Evolutionary conservation across 2,329 filamentous ascomycete species (phyloP).

Genomic region (Coniella vitis): DNA sequence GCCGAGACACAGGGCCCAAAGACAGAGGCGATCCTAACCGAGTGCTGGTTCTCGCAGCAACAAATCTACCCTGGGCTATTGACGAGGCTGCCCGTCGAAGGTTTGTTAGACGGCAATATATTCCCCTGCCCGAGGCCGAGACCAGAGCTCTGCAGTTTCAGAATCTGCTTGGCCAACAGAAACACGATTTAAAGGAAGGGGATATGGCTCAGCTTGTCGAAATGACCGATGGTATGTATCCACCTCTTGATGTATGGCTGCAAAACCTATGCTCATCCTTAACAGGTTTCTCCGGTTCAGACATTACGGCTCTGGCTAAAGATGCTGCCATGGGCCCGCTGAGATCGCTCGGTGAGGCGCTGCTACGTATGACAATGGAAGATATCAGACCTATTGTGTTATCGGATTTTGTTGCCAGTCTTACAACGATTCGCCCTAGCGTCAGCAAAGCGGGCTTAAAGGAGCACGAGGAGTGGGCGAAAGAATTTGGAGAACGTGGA

Average conservation of each 20-base stretch:
- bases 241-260: background rate
- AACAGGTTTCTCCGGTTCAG: conserved; percentile 90
- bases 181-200: conserved; percentile 64
- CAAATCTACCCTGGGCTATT: conserved; percentile 95
- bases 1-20: conserved; percentile 61
- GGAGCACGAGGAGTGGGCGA: conserved; percentile 91
- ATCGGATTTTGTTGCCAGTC: conserved; percentile 75
- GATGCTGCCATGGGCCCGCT: conserved; percentile 97
- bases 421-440: conserved; percentile 80
- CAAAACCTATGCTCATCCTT: conserved; percentile 8
- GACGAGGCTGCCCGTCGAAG: conserved; percentile 87
- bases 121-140: conserved; percentile 79
- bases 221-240: conserved; percentile 69
- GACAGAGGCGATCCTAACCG: conserved; percentile 77
- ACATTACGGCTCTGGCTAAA: conserved; percentile 94
- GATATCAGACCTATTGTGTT: conserved; percentile 84
- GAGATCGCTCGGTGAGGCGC: conserved; percentile 78
- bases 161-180: conserved; percentile 78
- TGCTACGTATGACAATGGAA: conserved; percentile 89
- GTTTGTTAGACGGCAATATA: conserved; percentile 92
- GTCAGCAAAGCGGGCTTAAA: conserved; percentile 80
- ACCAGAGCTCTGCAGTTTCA: conserved; percentile 74
- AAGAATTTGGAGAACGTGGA: conserved; percentile 84
- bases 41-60: conserved; percentile 89
- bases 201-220: conserved; percentile 71